These are phyloP conservation scores for Wickerhamomyces chambardii DNA, from an alignment of 805 yeast species.

Conservation along the genomic window DNA sequence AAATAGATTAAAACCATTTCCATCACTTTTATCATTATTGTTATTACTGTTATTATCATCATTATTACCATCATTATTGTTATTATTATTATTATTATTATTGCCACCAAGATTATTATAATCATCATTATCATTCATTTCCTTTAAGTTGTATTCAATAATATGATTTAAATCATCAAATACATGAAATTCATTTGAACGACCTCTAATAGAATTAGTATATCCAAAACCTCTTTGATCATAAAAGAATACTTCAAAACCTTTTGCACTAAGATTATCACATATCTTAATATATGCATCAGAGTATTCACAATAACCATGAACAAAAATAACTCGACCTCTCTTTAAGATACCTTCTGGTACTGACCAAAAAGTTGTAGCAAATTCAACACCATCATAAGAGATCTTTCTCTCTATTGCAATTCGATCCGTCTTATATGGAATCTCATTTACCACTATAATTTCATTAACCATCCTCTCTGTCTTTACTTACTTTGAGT, in stretches of 20 bases:
- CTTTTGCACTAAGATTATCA: slow-evolving; percentile 40
- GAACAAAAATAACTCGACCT: slow-evolving; percentile 54
- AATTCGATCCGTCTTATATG: slow-evolving; percentile 25
- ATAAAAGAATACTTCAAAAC: slow-evolving; percentile 60
- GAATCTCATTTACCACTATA: slow-evolving; percentile 11
- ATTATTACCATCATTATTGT: slow-evolving; percentile 11
- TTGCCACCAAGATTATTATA: too few relatives aligned
- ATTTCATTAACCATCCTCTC: too few relatives aligned
- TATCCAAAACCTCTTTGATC: slow-evolving; percentile 75
- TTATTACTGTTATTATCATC: slow-evolving; percentile 12
- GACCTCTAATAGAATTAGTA: slow-evolving; percentile 47
- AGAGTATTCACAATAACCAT: slow-evolving; percentile 63
- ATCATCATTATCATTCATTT: slow-evolving; percentile 12
- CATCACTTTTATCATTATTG: slow-evolving; percentile 3
- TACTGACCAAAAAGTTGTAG: slow-evolving; percentile 25
- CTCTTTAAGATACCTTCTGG: slow-evolving; percentile 25
- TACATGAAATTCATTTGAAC: slow-evolving; percentile 45
- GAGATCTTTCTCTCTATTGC: slow-evolving; percentile 23
- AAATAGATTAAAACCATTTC: slow-evolving; percentile 28
- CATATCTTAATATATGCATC: slow-evolving; percentile 38
- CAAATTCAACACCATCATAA: slow-evolving; percentile 29
- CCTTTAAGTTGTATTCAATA: slow-evolving; percentile 33
- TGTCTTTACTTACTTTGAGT: too few relatives aligned
- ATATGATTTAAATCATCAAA: slow-evolving; percentile 55
- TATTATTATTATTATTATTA: too few relatives aligned